phyloP scores from a whole-genome alignment of 805 yeast genomes.

The Lachancea sp. region DNA sequence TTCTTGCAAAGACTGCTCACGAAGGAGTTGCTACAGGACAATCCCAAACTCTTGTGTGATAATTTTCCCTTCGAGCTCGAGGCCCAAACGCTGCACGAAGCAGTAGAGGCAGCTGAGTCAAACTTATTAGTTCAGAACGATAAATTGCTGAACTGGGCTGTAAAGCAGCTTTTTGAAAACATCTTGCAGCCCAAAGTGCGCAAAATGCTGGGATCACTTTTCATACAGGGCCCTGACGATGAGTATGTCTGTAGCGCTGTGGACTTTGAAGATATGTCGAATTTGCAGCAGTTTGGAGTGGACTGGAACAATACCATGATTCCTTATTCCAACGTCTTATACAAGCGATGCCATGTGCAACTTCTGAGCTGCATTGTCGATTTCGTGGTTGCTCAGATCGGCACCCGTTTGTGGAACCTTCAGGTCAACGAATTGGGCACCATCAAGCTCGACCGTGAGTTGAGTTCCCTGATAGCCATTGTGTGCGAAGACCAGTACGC shows the following conservation, averaged over 20 bases:
- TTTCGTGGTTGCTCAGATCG: slow-evolving; percentile 51
- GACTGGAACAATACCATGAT: slow-evolving; percentile 60
- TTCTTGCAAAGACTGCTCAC: slow-evolving; percentile 50
- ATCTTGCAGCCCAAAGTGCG: slow-evolving; percentile 34
- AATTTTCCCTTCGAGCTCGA: slow-evolving; percentile 38
- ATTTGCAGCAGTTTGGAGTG: slow-evolving; percentile 45
- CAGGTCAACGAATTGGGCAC: slow-evolving; percentile 80
- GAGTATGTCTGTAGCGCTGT: slow-evolving; percentile 26
- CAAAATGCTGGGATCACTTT: slow-evolving; percentile 40
- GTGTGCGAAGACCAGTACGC: slow-evolving; percentile 67
- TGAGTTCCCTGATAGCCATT: slow-evolving; percentile 65
- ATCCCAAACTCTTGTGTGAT: slow-evolving; percentile 27
- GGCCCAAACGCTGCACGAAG: slow-evolving; percentile 21
- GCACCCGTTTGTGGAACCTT: slow-evolving; percentile 59
- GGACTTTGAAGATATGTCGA: slow-evolving; percentile 33
- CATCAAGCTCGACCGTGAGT: slow-evolving; percentile 73
- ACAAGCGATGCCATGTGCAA: slow-evolving; percentile 44
- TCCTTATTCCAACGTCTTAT: slow-evolving; percentile 59
- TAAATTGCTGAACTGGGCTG: slow-evolving; percentile 34
- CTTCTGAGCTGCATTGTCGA: slow-evolving; percentile 46
- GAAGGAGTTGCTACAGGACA: slow-evolving; percentile 29
- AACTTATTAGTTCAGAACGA: slow-evolving; percentile 24
- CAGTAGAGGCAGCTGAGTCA: slow-evolving; percentile 23
- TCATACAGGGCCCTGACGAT: slow-evolving; percentile 20
- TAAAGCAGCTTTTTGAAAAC: slow-evolving; percentile 39